Base-by-base conservation (phyloP, 2,329 filamentous ascomycete genomes). In the Coniochaeta hoffmannii region DNA sequence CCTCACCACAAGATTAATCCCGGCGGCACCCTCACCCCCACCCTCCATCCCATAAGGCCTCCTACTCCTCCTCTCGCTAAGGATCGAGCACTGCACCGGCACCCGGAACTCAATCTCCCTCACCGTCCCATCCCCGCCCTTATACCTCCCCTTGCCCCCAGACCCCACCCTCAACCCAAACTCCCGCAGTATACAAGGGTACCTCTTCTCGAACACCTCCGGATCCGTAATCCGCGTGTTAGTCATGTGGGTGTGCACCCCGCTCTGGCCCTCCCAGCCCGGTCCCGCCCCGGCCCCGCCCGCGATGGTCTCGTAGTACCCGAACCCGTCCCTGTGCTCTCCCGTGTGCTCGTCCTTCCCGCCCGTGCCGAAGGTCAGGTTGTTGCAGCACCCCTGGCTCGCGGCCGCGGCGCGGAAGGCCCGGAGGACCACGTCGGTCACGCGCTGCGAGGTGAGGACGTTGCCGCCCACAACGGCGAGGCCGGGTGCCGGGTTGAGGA, bases 381-480 rank as follows among this genome's bases (percentile, higher is more conserved):
- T 63, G 52, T 60, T 68, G 1, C 64, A 65, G 44, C 66, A 68
- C 0, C 66, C 66, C 30, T 68, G 66, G 51, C 57, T 60, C 1
- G 65, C 65, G 1, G 56, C 62, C 7, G 58, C 55, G 17, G 32
- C 38, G 12, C 57, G 57, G 24, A 70, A 70, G 2, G 65, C 66
- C 1, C 62, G 58, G 9, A 73, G 58, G n/a, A 71, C 66, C 0
- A 66, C 58, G 31, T 71, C 68, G 4, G 67, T 65, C 1, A 71
- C 64, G 8, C 69, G 64, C 58, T 71, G 68, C 11, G 63, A 67
- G 4, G 67, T 68, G 4, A 60, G 26, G 11, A 55, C 49, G 53
- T 61, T 69, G 59, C 0, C 90, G 86, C 63, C 71, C 1, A 66
- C 69, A 30, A 62, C 57, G 0, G 69, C 63, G 0, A 62, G 57